Conservation (phyloP, 345 rosid species). For the Firmiana major region DNA sequence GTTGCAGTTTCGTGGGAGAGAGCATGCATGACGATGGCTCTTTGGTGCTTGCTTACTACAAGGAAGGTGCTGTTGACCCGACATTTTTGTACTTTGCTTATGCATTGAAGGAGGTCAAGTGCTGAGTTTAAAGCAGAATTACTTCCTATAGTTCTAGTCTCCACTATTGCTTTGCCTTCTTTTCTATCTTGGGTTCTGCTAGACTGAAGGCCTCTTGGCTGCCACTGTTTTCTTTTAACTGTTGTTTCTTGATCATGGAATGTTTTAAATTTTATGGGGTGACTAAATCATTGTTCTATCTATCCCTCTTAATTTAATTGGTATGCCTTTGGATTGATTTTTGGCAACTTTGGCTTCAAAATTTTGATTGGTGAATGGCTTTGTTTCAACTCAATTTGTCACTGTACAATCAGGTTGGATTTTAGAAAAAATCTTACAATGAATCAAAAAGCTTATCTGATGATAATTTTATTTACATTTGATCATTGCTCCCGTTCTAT, state of each 20-base stretch:
- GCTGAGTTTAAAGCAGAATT: constrained; percentile 27
- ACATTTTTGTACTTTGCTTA: constrained; percentile 86
- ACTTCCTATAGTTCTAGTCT: constrained; percentile 24
- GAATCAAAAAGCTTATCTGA: too few relatives aligned
- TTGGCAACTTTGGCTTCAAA: too few relatives aligned
- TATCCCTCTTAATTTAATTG: neutral
- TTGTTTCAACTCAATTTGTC: too few relatives aligned
- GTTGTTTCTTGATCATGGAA: neutral
- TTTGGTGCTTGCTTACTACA: constrained; percentile 94
- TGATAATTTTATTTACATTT: too few relatives aligned
- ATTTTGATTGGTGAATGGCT: too few relatives aligned
- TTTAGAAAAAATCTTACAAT: too few relatives aligned
- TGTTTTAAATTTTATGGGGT: neutral
- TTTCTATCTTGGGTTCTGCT: neutral
- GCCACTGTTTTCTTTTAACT: neutral
- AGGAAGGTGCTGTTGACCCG: constrained; percentile 87
- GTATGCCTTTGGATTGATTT: neutral
- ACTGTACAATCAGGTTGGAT: too few relatives aligned
- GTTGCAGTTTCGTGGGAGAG: constrained; percentile 89
- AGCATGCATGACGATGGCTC: constrained; percentile 71
- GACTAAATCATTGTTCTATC: neutral
- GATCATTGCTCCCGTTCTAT: too few relatives aligned
- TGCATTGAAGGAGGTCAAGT: constrained; percentile 88
- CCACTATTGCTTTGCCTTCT: neutral
- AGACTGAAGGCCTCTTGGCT: neutral